Evolutionary conservation across 805 yeast genomes (phyloP), one percentile per base, ranked within the genome.

Genomic region (Nakazawaea anatomiae): DNA sequence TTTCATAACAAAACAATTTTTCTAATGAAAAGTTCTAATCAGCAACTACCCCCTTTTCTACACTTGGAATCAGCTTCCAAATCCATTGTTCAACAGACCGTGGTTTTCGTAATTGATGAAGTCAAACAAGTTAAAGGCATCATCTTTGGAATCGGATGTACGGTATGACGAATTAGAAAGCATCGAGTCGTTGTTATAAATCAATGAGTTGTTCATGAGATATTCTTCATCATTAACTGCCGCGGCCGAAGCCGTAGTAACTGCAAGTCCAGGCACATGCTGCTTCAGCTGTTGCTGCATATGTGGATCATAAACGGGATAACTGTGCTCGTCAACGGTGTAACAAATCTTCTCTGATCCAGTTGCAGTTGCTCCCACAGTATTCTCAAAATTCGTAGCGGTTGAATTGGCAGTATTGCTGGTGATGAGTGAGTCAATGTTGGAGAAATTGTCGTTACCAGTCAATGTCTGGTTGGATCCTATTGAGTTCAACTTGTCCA

Each of bases 61-160:
- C 25, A 18, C 25, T 18, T 18, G 25, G 25, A 18, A 18, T 32
- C 35, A 32, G n/a, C 40, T 25, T 8, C 43, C 29, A 4, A 25
- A 25, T 2, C 29, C n/a, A 40, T 25, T 39, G 9, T n/a, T 25
- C 29, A 28, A 18, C 30, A 8, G 25, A 12, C 39, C 39, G 5
- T 30, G 39, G 38, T 45, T 45, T 11, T 51, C 53, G 29, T 51
- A 46, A 28, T 31, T 46, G 36, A 51, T 46, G 34, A 51, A 51
- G 28, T 51, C 50, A 18, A 51, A 51, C 12, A 51, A 34, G 28
- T 51, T 43, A 36, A 51, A 51, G 4, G 6, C 41, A 6, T 50
- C 50, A 11, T 45, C 49, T 27, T 27, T 43, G 27, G 45, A 28
- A 18, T 43, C 46, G 4, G 28, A 8, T 2, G 35, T 32, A 43